Evolutionary conservation across 225 moss, liverwort and hornwort species (phyloP).

Genomic region (Climacium dendroides): DNA sequence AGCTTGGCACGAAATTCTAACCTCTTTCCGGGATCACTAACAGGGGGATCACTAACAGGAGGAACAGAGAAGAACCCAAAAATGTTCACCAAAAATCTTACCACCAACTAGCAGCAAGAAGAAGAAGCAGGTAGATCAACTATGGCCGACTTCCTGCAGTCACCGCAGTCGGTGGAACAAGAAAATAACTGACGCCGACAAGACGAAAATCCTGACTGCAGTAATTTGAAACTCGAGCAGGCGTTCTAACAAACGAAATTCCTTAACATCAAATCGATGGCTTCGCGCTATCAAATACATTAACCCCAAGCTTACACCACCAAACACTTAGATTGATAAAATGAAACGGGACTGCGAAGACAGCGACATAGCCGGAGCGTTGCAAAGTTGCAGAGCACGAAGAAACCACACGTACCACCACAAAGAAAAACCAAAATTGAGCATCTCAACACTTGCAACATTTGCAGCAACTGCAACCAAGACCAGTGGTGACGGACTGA

Average conservation of each 20-base stretch:
- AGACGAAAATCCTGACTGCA: background rate
- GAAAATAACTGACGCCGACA: background rate
- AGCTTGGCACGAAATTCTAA: constrained; percentile 58
- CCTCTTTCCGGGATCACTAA: background rate
- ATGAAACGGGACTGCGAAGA: background rate
- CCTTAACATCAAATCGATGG: background rate
- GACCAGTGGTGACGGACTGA: background rate
- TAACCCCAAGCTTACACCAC: background rate
- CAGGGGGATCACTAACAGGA: background rate
- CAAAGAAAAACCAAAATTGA: too few species aligned
- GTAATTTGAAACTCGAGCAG: background rate
- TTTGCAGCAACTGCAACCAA: background rate
- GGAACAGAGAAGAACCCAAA: background rate
- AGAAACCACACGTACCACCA: background rate
- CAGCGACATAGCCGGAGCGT: background rate
- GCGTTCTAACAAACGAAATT: background rate
- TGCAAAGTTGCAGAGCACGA: background rate
- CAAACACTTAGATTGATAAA: background rate
- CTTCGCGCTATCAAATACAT: background rate
- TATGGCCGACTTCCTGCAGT: constrained; percentile 3
- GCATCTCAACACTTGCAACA: background rate
- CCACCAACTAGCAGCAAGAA: background rate
- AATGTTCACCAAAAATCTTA: background rate
- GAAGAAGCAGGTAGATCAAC: background rate
- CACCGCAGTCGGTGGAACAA: background rate